Conservation (phyloP, 352 stramenopile species). For the Phytophthora cryptogea region DNA sequence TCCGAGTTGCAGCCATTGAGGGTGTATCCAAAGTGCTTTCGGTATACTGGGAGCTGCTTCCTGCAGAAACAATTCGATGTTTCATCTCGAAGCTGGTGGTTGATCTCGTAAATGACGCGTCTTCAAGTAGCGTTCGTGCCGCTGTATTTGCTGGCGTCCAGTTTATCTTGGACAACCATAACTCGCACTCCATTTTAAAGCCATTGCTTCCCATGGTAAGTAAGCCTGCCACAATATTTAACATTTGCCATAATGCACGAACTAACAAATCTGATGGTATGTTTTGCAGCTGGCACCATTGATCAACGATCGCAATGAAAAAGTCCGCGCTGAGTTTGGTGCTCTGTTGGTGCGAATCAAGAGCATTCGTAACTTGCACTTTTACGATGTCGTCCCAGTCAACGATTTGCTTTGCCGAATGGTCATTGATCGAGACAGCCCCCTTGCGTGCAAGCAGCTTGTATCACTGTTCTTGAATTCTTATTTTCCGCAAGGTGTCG, state of each 20-base stretch:
- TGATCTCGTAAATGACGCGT: conserved; percentile 82
- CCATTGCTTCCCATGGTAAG: conserved; percentile 83
- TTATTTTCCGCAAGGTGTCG: conserved; percentile 85
- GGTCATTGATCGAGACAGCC: conserved; percentile 62
- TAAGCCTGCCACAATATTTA: conserved; percentile 27
- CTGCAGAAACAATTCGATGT: conserved; percentile 77
- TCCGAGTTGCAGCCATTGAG: conserved; percentile 81
- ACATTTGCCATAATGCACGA: background rate
- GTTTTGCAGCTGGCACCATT: conserved; percentile 63
- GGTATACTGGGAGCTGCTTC: conserved; percentile 86
- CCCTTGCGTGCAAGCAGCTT: conserved; percentile 72
- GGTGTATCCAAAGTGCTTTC: conserved; percentile 83
- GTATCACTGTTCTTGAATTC: conserved; percentile 86
- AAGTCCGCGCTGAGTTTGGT: conserved; percentile 78
- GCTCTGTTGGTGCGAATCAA: conserved; percentile 85
- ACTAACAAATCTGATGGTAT: conserved; percentile 6
- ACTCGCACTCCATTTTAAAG: conserved; percentile 85
- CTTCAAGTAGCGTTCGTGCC: conserved; percentile 74
- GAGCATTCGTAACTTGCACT: conserved; percentile 86
- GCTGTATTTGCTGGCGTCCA: conserved; percentile 85
- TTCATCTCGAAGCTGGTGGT: conserved; percentile 84
- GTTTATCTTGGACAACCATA: conserved; percentile 89
- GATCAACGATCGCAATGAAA: conserved; percentile 86
- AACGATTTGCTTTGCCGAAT: conserved; percentile 78
- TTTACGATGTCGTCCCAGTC: conserved; percentile 86